Evolutionary conservation across 495 filamentous ascomycete genomes (phyloP).

Genomic region (Tuber calosporum): DNA sequence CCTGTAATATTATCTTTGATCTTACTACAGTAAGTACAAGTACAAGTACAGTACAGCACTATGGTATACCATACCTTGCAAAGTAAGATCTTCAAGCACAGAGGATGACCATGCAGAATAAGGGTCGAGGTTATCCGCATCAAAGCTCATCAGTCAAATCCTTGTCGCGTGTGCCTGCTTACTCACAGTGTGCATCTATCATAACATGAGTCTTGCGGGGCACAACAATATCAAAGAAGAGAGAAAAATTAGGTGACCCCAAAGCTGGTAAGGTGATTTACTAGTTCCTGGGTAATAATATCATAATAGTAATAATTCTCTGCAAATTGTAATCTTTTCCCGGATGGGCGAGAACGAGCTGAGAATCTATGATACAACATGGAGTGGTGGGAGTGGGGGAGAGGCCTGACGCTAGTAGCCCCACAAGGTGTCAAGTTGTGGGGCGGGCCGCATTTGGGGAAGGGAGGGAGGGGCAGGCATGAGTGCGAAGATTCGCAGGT

Average conservation of each 20-base stretch:
- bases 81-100: neutral
- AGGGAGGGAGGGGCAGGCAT: neutral
- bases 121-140: neutral
- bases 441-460: neutral
- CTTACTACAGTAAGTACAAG: no score
- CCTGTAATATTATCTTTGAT: neutral
- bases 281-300: neutral
- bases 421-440: slow-evolving; percentile 1
- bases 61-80: neutral
- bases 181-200: neutral
- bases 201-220: neutral
- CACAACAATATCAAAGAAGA: slow-evolving; percentile 21
- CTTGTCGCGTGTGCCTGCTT: neutral
- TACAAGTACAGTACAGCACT: neutral
- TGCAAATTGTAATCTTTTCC: slow-evolving; percentile 8
- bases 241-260: slow-evolving; percentile 1
- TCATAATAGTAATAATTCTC: neutral
- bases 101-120: neutral
- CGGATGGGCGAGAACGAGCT: neutral
- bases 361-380: no score
- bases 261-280: neutral
- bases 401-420: neutral
- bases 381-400: neutral
- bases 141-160: neutral
- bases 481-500: neutral